These are phyloP conservation scores for Neopestalotiopsis clavispora DNA, from an alignment of 2,329 filamentous ascomycete species.

Conservation along the genomic window DNA sequence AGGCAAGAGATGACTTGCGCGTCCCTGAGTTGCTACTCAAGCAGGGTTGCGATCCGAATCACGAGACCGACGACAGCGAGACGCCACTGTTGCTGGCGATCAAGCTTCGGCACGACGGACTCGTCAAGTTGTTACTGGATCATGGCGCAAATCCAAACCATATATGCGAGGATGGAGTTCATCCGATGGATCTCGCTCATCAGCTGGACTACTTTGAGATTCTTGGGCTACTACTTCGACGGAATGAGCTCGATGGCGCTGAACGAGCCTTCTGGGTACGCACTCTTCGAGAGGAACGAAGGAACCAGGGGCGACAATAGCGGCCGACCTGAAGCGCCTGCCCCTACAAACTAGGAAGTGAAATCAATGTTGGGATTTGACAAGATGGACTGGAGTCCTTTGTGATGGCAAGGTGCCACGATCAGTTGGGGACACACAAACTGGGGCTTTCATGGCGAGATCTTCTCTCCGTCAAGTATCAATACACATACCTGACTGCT, in stretches of 20 bases:
- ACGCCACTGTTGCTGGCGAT: not conserved
- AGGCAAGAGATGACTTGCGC: not conserved
- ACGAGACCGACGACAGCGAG: too few species aligned
- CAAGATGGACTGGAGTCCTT: too few species aligned
- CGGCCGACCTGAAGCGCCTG: too few species aligned
- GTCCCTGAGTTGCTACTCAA: not conserved
- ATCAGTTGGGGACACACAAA: too few species aligned
- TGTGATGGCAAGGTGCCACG: too few species aligned
- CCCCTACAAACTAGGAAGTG: too few species aligned
- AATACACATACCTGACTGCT: too few species aligned
- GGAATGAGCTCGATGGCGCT: not conserved
- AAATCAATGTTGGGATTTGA: too few species aligned
- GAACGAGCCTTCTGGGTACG: not conserved
- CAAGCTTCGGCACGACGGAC: not conserved
- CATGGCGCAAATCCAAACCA: not conserved
- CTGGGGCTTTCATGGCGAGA: too few species aligned
- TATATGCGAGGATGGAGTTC: accelerated
- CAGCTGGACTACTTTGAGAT: not conserved
- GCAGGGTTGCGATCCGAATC: not conserved
- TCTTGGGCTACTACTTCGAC: not conserved
- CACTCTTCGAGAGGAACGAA: too few species aligned
- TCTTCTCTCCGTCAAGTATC: too few species aligned
- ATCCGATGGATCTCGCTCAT: not conserved
- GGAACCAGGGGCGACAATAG: too few species aligned
- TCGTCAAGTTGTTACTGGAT: not conserved